Evolutionary conservation across 768 basidiomycete species (phyloP).

Genomic region (Amanita rimosa): DNA sequence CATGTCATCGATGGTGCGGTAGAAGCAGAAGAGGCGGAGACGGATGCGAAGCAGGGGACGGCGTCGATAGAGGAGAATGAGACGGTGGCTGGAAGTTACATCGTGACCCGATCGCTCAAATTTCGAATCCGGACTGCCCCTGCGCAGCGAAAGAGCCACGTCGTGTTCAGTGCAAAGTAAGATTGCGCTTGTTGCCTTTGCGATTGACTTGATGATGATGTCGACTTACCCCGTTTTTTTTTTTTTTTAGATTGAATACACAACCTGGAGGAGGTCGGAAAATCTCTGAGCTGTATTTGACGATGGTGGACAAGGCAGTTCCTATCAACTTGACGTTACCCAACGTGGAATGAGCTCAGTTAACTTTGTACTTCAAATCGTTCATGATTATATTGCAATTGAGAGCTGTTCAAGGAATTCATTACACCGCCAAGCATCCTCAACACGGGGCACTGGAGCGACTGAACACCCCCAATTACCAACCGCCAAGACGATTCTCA

Average conservation of each 20-base stretch:
- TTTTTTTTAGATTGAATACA: conserved; percentile 1
- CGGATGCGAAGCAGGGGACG: not conserved
- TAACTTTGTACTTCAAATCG: too few relatives aligned
- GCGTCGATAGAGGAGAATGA: not conserved
- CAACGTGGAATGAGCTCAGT: too few relatives aligned
- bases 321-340: conserved; percentile 4
- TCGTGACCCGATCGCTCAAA: conserved; percentile 14
- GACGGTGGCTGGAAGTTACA: conserved; percentile 14
- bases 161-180: conserved; percentile 15
- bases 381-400: too few relatives aligned
- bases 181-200: too few relatives aligned
- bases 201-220: too few relatives aligned
- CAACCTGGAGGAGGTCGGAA: not conserved
- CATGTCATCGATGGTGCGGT: not conserved
- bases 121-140: conserved; percentile 15
- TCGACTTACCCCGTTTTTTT: not conserved
- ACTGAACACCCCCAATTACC: not conserved
- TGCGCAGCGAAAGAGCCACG: conserved; percentile 13
- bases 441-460: too few relatives aligned
- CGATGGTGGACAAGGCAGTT: conserved; percentile 10
- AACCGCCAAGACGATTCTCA: not conserved
- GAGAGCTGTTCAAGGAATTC: too few relatives aligned
- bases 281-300: conserved; percentile 10
- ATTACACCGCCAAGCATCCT: too few relatives aligned
- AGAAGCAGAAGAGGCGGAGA: too few relatives aligned